phyloP scores from a whole-genome alignment of 2,329 filamentous ascomycete genomes.

The Aureobasidium sp. region DNA sequence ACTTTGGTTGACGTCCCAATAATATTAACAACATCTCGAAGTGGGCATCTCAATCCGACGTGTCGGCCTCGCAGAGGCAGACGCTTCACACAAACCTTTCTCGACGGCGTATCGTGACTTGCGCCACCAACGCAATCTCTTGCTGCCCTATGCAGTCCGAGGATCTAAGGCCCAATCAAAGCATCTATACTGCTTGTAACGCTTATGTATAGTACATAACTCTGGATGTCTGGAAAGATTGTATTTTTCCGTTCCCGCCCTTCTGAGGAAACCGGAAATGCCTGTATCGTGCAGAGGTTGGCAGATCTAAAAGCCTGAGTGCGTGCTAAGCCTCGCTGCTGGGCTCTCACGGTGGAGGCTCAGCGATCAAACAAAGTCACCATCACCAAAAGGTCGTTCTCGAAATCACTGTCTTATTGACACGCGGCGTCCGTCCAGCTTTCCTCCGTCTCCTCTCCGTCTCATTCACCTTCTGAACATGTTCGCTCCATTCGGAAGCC shows the following conservation, averaged over 20 bases:
- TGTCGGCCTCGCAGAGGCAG: not conserved
- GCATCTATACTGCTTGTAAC: not conserved
- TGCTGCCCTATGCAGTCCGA: not conserved
- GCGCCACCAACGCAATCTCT: not conserved
- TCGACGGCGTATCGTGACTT: not conserved
- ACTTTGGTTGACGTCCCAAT: not conserved
- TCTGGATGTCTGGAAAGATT: not conserved
- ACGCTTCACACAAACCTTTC: not conserved
- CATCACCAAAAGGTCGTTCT: not conserved
- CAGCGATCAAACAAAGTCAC: not conserved
- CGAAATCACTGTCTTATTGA: not conserved
- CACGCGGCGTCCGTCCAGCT: not conserved
- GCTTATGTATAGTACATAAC: not conserved
- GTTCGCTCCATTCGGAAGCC: not conserved
- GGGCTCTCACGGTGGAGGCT: not conserved
- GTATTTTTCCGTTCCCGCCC: not conserved
- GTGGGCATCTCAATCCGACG: not conserved
- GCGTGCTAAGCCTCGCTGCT: not conserved
- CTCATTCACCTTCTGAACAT: not conserved
- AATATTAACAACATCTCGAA: not conserved
- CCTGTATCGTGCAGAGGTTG: too few relatives aligned
- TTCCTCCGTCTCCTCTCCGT: not conserved
- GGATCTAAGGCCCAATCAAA: not conserved
- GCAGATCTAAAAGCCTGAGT: not conserved
- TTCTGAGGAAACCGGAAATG: too few relatives aligned